Base-by-base conservation (phyloP, 805 yeast species). In the Cyberlindnera xylosilytica region DNA sequence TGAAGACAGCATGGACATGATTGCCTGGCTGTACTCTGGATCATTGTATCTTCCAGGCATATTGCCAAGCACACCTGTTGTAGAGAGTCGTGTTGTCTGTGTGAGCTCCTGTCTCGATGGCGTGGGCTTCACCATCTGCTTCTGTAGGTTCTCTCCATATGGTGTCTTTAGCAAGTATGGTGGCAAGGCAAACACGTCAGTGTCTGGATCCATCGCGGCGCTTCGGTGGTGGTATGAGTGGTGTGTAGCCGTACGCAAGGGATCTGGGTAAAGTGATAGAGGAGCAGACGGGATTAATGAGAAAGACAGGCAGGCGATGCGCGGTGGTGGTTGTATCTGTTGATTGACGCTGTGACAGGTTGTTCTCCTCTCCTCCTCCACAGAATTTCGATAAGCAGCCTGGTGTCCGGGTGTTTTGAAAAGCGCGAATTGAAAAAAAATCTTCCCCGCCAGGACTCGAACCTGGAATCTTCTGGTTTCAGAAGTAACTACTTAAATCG, bases 401-500 rank as follows among this genome's bases (percentile, higher is more conserved):
- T 27, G 35, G 27, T 34, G 43, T 34, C 31, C 34, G 35, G 39
- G 29, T 34, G 39, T 34, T 22, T 28, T 27, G 11, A 11, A 9
- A 5, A 11, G 20, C 4, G 11, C 27, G 20, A 23, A 13, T 4
- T 6, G 13, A 18, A 31, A 30, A 30, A 52, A 57, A 48, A 53
- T 54, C 62, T 57, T 57, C 62, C 60, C 62, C 62, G 62, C 62
- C 62, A 57, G 62, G 62, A 56, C 58, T 57, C 62, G 62, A 57
- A 57, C 62, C 62, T 57, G 62, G 62, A 57, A 56, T 57, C 62
- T 57, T 57, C 62, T 57, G 62, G 62, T 57, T 53, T 42, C 65
- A 51, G 74, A 71, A 46, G 61, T 58, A 50, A 60, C 72, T 63
- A 67, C 69, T 52, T 51, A 58, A 61, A 68, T 72, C 81, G 81